A percentile compares a stretch with the other conserved stretches of the same genome.
Evolutionary conservation across 768 basidiomycete species (phyloP).

Genomic region (Leccinum subtestaceum): DNA sequence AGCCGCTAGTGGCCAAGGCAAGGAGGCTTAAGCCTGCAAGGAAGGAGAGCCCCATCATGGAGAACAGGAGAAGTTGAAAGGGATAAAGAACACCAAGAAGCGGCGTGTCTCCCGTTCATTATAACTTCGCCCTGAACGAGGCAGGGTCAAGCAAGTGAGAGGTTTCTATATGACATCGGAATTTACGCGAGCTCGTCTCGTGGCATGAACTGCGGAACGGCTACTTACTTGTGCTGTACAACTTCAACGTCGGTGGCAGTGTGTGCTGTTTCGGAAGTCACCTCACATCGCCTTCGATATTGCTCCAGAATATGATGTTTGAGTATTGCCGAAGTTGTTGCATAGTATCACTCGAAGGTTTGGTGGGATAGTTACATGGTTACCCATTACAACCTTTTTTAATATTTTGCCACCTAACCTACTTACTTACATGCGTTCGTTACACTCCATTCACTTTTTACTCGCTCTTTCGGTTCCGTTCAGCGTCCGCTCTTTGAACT

Average conservation of each 20-base stretch:
- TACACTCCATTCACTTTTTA: constrained; percentile 25
- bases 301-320: too few relatives aligned
- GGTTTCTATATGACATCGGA: too few relatives aligned
- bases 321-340: too few relatives aligned
- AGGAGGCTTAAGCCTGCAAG: constrained; percentile 12
- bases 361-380: too few relatives aligned
- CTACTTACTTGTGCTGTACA: too few relatives aligned
- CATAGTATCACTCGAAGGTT: too few relatives aligned
- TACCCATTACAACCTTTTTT: background rate
- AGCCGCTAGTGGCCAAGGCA: background rate
- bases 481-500: constrained; percentile 14
- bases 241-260: too few relatives aligned
- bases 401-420: background rate
- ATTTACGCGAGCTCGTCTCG: too few relatives aligned
- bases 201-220: too few relatives aligned
- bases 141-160: background rate
- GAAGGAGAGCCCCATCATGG: constrained; percentile 20
- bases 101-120: background rate
- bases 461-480: constrained; percentile 36
- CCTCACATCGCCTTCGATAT: too few relatives aligned
- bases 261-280: too few relatives aligned
- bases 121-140: background rate
- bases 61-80: background rate
- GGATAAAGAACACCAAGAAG: background rate
- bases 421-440: constrained; percentile 20